Evolutionary conservation across 345 rosid species (phyloP).

Genomic region (Durio zibethinus): DNA sequence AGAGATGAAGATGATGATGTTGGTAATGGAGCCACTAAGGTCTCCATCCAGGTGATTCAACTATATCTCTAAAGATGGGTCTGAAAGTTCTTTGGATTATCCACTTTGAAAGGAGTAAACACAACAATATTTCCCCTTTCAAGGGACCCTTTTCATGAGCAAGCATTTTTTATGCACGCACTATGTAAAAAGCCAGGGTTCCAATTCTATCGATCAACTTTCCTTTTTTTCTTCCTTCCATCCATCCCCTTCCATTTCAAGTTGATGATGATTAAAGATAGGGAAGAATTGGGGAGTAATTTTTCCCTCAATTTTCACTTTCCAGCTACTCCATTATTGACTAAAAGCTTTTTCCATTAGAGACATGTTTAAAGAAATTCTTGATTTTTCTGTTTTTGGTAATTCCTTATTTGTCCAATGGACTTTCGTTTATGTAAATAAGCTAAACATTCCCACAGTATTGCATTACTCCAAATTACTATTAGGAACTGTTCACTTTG

Average conservation of each 20-base stretch:
- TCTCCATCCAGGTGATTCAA: constrained; percentile 61
- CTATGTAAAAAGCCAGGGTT: constrained; percentile 34
- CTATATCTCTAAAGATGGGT: constrained; percentile 24
- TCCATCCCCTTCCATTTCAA: constrained; percentile 5
- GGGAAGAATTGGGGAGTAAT: not conserved
- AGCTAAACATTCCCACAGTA: too few relatives aligned
- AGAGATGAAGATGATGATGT: constrained; percentile 21
- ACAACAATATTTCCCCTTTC: not conserved
- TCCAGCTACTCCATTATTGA: too few relatives aligned
- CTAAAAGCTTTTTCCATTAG: not conserved
- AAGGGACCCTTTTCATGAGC: constrained; percentile 12
- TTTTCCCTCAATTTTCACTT: not conserved
- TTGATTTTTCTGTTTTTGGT: not conserved
- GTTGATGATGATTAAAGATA: constrained; percentile 3
- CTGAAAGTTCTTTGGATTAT: constrained; percentile 20
- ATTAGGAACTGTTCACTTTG: too few relatives aligned
- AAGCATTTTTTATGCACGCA: constrained; percentile 30
- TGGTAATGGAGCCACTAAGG: constrained; percentile 41
- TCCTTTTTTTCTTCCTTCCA: not conserved
- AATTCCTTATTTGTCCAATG: too few relatives aligned
- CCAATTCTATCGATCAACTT: constrained; percentile 43
- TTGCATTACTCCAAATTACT: too few relatives aligned
- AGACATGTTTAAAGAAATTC: not conserved
- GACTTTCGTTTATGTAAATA: too few relatives aligned
- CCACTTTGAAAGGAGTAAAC: constrained; percentile 29